Percentiles rank a stretch among this genome's conserved stretches.
phyloP scores from a whole-genome alignment of 2,329 filamentous ascomycete species.

The Verticillium nonalfalfae region DNA sequence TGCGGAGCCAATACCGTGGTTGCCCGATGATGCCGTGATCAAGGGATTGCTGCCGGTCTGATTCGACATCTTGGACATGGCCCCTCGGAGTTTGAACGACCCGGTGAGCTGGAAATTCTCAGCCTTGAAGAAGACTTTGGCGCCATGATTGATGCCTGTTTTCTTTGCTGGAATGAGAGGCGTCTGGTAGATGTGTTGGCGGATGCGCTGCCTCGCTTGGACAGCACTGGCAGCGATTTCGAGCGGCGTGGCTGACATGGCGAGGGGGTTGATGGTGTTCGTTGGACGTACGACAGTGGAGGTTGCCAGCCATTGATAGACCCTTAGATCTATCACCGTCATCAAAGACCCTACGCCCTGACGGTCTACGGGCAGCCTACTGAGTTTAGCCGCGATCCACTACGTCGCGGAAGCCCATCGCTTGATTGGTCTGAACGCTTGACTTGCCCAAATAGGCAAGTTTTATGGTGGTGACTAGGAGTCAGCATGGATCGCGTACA shows the following conservation, averaged over 20 bases:
- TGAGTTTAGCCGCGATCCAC: not conserved
- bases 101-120: constrained; percentile 19
- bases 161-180: constrained; percentile 11
- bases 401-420: not conserved
- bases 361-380: not conserved
- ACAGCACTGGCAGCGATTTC: constrained; percentile 10
- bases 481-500: not conserved
- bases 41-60: constrained; percentile 1
- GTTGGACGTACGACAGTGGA: too few species aligned
- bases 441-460: not conserved
- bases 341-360: not conserved
- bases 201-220: constrained; percentile 11
- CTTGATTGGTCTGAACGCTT: not conserved
- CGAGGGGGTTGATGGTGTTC: not conserved
- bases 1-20: constrained; percentile 15
- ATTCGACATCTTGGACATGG: constrained; percentile 17
- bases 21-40: constrained; percentile 16
- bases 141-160: not conserved
- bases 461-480: not conserved
- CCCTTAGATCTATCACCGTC: too few species aligned
- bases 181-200: constrained; percentile 14
- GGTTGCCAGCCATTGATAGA: too few species aligned
- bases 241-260: constrained; percentile 2
- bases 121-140: constrained; percentile 15
- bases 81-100: constrained; percentile 18